A percentile compares a stretch with the other conserved stretches of the same genome.
These are phyloP conservation scores for Kwoniella shivajii DNA, from an alignment of 1,284 basidiomycete species.

Conservation along the genomic window DNA sequence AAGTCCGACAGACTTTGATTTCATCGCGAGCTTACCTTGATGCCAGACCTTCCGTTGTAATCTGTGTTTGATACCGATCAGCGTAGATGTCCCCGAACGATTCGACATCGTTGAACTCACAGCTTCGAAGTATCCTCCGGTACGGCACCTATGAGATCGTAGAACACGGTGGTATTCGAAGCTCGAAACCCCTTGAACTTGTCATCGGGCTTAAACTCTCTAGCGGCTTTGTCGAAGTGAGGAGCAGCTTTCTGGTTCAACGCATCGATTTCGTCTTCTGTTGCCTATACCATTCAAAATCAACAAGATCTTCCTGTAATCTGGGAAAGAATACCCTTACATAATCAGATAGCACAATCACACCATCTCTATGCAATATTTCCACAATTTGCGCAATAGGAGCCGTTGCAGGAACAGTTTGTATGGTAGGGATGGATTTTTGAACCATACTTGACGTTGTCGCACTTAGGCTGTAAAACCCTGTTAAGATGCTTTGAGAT, in stretches of 20 bases:
- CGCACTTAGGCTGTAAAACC: no score
- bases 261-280: conserved; percentile 24
- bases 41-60: conserved; percentile 25
- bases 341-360: conserved; percentile 27
- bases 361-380: conserved; percentile 24
- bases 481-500: no score
- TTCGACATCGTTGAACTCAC: conserved; percentile 9
- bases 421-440: neutral
- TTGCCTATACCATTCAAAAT: conserved; percentile 1
- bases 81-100: neutral
- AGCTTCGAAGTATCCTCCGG: conserved; percentile 22
- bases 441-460: no score
- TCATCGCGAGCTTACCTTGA: conserved; percentile 9
- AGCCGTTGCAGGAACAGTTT: conserved; percentile 17
- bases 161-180: conserved; percentile 21
- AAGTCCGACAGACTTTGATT: neutral
- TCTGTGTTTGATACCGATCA: conserved; percentile 4
- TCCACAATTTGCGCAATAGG: conserved; percentile 24
- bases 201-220: conserved; percentile 14
- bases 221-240: conserved; percentile 22
- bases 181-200: conserved; percentile 19
- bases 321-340: conserved; percentile 11
- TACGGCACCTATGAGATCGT: conserved; percentile 22
- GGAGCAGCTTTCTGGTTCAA: conserved; percentile 21
- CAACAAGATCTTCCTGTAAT: no score